These are phyloP conservation scores for Nothophoma quercina DNA, from an alignment of 2,329 filamentous ascomycete genomes.

Conservation along the genomic window DNA sequence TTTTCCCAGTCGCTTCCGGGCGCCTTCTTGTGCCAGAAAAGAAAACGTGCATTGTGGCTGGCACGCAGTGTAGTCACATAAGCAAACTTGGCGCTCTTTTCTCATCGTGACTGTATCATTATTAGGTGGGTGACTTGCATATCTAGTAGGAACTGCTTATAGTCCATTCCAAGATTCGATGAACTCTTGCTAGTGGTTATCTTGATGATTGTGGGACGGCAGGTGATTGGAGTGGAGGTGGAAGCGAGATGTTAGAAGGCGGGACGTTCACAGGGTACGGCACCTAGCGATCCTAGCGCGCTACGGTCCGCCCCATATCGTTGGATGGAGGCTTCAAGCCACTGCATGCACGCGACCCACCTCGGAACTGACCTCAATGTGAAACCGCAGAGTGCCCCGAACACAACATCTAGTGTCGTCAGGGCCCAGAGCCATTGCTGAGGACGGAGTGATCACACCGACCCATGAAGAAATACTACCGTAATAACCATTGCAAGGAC, in stretches of 20 bases:
- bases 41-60: not conserved
- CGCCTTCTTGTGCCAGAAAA: not conserved
- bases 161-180: too few relatives aligned
- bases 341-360: not conserved
- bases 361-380: not conserved
- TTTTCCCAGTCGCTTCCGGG: not conserved
- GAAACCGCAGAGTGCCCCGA: not conserved
- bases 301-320: constrained; percentile 3
- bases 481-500: too few relatives aligned
- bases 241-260: constrained; percentile 1
- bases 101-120: too few relatives aligned
- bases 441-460: not conserved
- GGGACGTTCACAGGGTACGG: constrained; percentile 2
- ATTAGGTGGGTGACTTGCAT: too few relatives aligned
- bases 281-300: not conserved
- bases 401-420: too few relatives aligned
- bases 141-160: too few relatives aligned
- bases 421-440: too few relatives aligned
- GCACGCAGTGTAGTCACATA: not conserved
- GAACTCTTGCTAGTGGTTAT: not conserved
- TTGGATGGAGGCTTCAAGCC: not conserved
- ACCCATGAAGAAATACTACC: too few relatives aligned
- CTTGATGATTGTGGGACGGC: not conserved
- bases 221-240: not conserved
- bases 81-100: not conserved